These are phyloP conservation scores for Melanomma pulvis-pyrius DNA, from an alignment of 495 filamentous ascomycete species.

Conservation along the genomic window DNA sequence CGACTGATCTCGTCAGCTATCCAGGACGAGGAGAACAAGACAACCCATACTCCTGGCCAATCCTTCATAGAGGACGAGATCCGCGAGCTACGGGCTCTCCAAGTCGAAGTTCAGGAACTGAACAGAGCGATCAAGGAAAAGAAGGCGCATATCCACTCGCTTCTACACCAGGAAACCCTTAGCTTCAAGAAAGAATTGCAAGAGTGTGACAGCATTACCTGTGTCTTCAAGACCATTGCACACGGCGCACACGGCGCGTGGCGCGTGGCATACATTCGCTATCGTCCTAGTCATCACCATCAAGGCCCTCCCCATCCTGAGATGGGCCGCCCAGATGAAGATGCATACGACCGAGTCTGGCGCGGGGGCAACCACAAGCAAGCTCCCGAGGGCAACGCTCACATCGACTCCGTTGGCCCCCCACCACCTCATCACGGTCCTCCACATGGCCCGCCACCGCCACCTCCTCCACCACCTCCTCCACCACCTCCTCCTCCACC, in stretches of 20 bases:
- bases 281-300: conserved; percentile 25
- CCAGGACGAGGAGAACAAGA: not conserved
- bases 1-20: conserved; percentile 14
- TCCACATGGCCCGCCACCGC: not conserved
- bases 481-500: conserved; percentile 6
- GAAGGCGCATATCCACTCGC: conserved; percentile 35
- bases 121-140: conserved; percentile 35
- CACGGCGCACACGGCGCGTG: conserved; percentile 37
- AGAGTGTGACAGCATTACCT: conserved; percentile 46
- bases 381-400: conserved; percentile 8
- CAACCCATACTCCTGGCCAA: conserved; percentile 3
- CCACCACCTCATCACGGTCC: conserved; percentile 6
- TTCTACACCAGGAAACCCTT: conserved; percentile 34
- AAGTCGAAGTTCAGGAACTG: conserved; percentile 38
- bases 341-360: conserved; percentile 18
- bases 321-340: conserved; percentile 27
- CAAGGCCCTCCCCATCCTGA: not conserved
- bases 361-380: conserved; percentile 21
- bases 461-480: not conserved
- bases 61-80: conserved; percentile 36
- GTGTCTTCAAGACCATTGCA: conserved; percentile 37
- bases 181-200: conserved; percentile 40
- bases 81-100: conserved; percentile 39
- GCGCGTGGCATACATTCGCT: conserved; percentile 27
- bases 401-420: not conserved